phyloP scores from a whole-genome alignment of 805 yeast species.

The Saturnispora saitoi region DNA sequence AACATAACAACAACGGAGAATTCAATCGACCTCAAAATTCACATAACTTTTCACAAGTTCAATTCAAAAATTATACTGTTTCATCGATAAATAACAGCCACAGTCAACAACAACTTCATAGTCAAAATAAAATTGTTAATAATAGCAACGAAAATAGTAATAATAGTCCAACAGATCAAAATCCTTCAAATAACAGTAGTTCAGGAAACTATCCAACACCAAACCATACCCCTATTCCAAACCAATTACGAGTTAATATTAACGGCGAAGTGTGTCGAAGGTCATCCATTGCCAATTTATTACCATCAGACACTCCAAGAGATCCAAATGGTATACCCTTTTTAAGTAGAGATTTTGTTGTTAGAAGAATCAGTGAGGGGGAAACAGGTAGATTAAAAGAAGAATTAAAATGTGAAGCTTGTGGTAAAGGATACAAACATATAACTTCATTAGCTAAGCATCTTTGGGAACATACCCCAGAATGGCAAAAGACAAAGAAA shows the following conservation, averaged over 20 bases:
- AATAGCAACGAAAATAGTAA: neutral
- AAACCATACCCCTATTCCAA: conserved; percentile 12
- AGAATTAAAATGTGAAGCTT: conserved; percentile 79
- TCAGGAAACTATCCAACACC: conserved; percentile 16
- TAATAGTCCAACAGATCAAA: conserved; percentile 11
- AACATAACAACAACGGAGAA: neutral
- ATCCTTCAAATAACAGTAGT: conserved; percentile 19
- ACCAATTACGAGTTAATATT: neutral
- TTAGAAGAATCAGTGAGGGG: conserved; percentile 76
- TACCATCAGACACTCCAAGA: conserved; percentile 7
- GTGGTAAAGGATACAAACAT: conserved; percentile 88
- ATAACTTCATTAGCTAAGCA: conserved; percentile 82
- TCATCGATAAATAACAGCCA: conserved; percentile 11
- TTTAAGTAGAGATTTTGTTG: conserved; percentile 61
- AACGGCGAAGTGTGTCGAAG: conserved; percentile 3
- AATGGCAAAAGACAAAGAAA: conserved; percentile 83
- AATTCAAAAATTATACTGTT: conserved; percentile 19
- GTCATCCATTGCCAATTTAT: conserved; percentile 1
- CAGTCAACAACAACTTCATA: neutral
- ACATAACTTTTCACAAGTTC: conserved; percentile 8
- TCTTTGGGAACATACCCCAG: conserved; percentile 91
- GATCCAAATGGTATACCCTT: conserved; percentile 24
- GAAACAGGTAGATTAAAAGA: conserved; percentile 80
- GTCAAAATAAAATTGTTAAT: neutral
- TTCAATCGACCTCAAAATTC: neutral